Evolutionary conservation across 768 basidiomycete genomes (phyloP).

Genomic region (Stropharia rugosoannulata): DNA sequence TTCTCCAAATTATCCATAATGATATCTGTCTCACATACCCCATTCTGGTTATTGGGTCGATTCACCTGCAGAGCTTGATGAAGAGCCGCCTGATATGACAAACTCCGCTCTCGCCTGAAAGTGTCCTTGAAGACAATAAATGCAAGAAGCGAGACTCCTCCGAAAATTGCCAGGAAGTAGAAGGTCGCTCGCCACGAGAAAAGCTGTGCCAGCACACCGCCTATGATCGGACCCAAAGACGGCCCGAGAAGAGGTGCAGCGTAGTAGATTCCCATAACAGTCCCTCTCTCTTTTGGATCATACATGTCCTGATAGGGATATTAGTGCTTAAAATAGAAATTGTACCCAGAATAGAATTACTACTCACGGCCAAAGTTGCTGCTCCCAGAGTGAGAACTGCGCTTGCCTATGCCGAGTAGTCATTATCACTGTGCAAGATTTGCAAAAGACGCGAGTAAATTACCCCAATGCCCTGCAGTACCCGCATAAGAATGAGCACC

Average conservation of each 20-base stretch:
- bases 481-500: constrained; percentile 4
- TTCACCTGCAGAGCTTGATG: constrained; percentile 28
- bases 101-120: constrained; percentile 76
- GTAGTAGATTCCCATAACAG: constrained; percentile 70
- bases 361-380: constrained; percentile 70
- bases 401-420: constrained; percentile 22
- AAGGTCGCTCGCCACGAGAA: constrained; percentile 78
- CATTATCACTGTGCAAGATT: neutral
- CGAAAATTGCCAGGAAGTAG: constrained; percentile 72
- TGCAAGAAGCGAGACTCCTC: constrained; percentile 45
- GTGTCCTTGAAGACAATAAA: constrained; percentile 78
- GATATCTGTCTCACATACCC: too few species aligned
- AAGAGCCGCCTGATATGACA: constrained; percentile 55
- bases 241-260: constrained; percentile 74
- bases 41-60: constrained; percentile 22
- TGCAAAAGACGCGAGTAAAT: neutral
- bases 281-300: constrained; percentile 8
- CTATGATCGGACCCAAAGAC: constrained; percentile 65
- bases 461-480: constrained; percentile 6
- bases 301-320: constrained; percentile 5
- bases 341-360: constrained; percentile 43
- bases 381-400: constrained; percentile 70
- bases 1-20: too few species aligned
- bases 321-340: neutral
- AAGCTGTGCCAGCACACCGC: constrained; percentile 58